Percentiles rank a stretch among this genome's conserved stretches.
phyloP scores from a whole-genome alignment of 208 protist genomes.

The Angomonas deanei region DNA sequence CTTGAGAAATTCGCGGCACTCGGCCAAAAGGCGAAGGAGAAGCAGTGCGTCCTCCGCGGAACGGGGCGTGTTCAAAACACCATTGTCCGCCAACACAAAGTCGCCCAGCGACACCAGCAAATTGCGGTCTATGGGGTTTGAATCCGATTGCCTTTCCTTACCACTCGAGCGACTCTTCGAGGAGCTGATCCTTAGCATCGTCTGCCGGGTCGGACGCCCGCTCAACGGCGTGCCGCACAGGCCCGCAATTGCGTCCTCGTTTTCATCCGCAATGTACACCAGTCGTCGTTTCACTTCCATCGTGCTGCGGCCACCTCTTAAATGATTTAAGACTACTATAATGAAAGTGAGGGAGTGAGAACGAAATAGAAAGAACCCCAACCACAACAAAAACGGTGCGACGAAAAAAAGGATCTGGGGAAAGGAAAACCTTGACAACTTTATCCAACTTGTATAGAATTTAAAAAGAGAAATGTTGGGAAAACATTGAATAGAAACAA shows the following conservation, averaged over 20 bases:
- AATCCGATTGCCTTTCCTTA: too few relatives aligned
- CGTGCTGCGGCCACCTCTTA: too few relatives aligned
- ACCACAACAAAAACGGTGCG: not conserved
- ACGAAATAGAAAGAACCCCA: slow-evolving; percentile 4
- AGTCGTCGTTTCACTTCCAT: slow-evolving; percentile 1
- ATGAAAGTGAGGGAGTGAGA: slow-evolving; percentile 8
- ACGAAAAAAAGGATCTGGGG: slow-evolving; percentile 3
- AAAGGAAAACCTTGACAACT: too few relatives aligned
- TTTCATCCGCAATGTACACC: not conserved
- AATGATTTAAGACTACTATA: not conserved
- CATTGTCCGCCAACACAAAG: not conserved
- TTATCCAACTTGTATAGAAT: too few relatives aligned
- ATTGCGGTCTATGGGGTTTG: not conserved
- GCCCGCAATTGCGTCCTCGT: not conserved
- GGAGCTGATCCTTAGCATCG: not conserved
- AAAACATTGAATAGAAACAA: not conserved
- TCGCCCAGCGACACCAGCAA: not conserved
- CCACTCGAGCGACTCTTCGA: not conserved
- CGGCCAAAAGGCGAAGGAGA: not conserved
- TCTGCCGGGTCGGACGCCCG: not conserved
- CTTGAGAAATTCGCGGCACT: not conserved
- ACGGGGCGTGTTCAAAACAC: not conserved
- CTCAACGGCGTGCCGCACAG: not conserved
- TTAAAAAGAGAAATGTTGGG: not conserved
- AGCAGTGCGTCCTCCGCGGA: not conserved